Base-by-base conservation (phyloP, 75 land plant genomes). In the Selaginella tamariscina region DNA sequence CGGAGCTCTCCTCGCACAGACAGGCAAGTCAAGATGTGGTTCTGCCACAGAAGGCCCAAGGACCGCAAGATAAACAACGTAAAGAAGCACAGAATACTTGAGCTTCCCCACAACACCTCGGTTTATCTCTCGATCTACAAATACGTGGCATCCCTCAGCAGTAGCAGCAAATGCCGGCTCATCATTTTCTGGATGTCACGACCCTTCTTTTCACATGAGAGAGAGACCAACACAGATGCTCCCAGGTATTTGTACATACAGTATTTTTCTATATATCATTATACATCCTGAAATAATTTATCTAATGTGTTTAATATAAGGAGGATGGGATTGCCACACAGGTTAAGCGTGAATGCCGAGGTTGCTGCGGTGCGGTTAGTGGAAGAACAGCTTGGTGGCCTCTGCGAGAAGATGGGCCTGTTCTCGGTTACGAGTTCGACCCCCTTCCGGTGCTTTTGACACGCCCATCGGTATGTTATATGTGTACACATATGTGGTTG, bases 361-460 rank as follows among this genome's bases (percentile, higher is more conserved):
- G 26, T 27, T 2, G 23, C 62, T 5, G 62, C 62, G n/a, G 21
- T 59, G 9, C 5, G 24, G 24, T n/a, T 59, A 21, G 62, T 59
- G 23, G 62, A 59, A n/a, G 23, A 21, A 9, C 62, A 59, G 62
- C 62, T 59, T 9, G 62, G 62, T 9, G 62, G 62, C 62, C 62
- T 2, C 2, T 59, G 26, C 5, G 62, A 59, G 62, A 59, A 59
- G 62, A 59, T 59, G 62, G 62, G 5, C 62, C 62, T 5, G 21
- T 59, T 21, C 62, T 59, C 8, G 62, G 62, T n/a, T 59, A 59
- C 26, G 62, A 59, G 62, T 59, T 59, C 23, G 62, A 59, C 21
- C 62, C 62, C 8, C 62, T 59, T 59, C 62, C 21, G 62, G 62
- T 23, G 62, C 62, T 23, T 59, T 59, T n/a, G 62, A 26, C 8